Base-by-base conservation (phyloP, 805 yeast species). In the Torulaspora indica region DNA sequence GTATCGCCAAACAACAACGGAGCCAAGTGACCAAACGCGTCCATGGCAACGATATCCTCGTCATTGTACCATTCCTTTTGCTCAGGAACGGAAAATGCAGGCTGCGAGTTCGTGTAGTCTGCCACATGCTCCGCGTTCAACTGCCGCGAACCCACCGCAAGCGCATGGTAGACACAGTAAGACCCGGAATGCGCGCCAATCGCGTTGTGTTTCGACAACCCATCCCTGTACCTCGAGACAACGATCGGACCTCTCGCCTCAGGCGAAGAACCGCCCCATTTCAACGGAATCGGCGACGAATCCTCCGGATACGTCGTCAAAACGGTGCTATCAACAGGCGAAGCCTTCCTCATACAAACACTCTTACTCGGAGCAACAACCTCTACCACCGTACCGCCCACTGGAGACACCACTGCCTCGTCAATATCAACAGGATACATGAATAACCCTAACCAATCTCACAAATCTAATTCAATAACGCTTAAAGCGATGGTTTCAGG, bases 101-200 rank as follows among this genome's bases (percentile, higher is more conserved):
- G 85, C 55, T 79, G 75, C 24, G 85, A 73, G 58, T 79, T 78
- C 35, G 82, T 75, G 60, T 76, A 80, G 54, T 81, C 81, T 22
- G 85, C 80, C 38, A 63, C 62, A 56, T 79, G 78, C 43, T 68
- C 62, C 20, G 72, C 64, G 42, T 77, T 71, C 52, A 80, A 63
- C 58, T 79, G 82, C 47, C 74, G 73, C 12, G 81, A 69, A n/a
- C 76, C 85, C 38, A 79, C 75, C 4, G 84, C 82, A 45, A 80
- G 63, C 5, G 85, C 85, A 53, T 79, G 84, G 64, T 80, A 80
- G 37, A 80, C 69, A 20, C 79, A 73, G 55, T 80, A 80, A 9
- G 83, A 76, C 27, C 85, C 85, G 9, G 82, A 67, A 54, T 78
- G 81, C 9, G 83, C 81, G 42, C 85, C 85, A 49, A 79, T 76